Evolutionary conservation across 1,284 basidiomycete genomes (phyloP).

Genomic region (Microbotryomycetes sp.): DNA sequence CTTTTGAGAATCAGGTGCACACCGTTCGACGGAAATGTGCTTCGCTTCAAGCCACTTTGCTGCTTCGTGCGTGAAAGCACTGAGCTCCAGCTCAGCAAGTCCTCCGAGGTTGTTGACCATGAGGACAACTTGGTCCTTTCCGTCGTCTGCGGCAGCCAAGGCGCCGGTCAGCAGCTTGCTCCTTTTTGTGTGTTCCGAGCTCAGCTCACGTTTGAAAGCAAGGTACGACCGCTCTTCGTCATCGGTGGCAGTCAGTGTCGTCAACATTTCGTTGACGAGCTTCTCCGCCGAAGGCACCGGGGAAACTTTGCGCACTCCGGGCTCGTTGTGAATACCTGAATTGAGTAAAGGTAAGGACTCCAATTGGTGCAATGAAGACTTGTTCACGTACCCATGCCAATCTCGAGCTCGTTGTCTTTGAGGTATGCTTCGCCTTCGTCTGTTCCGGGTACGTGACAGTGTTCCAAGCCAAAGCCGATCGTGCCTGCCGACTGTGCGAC

Average conservation of each 20-base stretch:
- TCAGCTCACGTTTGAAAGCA: conserved; percentile 54
- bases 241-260: conserved; percentile 61
- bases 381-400: conserved; percentile 58
- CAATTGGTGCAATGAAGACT: too few relatives aligned
- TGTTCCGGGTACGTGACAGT: conserved; percentile 82
- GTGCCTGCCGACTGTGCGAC: conserved; percentile 60
- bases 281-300: conserved; percentile 59
- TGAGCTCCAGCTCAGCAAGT: conserved; percentile 75
- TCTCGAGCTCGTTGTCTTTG: conserved; percentile 62
- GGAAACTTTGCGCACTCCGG: conserved; percentile 63
- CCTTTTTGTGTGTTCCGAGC: too few relatives aligned
- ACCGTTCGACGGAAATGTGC: conserved; percentile 54
- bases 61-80: conserved; percentile 47
- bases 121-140: conserved; percentile 51
- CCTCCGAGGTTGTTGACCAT: conserved; percentile 58
- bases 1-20: too few relatives aligned
- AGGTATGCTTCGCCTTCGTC: conserved; percentile 56
- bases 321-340: conserved; percentile 87
- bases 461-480: conserved; percentile 83
- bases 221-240: conserved; percentile 81
- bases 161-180: background rate
- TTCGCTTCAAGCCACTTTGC: conserved; percentile 51
- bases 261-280: conserved; percentile 64
- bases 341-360: too few relatives aligned
- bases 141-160: conserved; percentile 42